These are phyloP conservation scores for Yamadazyma sp. DNA, from an alignment of 1,139 yeast genomes.

Conservation along the genomic window DNA sequence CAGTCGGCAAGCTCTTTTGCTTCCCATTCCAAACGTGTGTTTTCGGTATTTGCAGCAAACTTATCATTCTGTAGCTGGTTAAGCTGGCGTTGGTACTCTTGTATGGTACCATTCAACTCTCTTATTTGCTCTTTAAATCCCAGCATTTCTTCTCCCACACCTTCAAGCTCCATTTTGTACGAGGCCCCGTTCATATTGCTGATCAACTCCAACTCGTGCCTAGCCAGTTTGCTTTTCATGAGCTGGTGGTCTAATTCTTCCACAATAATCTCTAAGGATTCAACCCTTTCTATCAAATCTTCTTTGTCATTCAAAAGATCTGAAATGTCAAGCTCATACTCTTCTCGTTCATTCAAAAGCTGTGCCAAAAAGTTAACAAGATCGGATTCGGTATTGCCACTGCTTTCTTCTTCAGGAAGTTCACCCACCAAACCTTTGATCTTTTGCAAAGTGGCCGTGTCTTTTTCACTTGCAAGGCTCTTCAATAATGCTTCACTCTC, in stretches of 20 bases:
- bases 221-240: neutral
- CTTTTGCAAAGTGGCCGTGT: neutral
- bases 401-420: neutral
- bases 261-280: neutral
- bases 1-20: neutral
- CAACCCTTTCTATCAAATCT: neutral
- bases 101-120: neutral
- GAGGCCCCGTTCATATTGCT: conserved; percentile 1
- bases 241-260: conserved; percentile 3
- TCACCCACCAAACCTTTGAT: neutral
- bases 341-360: neutral
- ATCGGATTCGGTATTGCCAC: neutral
- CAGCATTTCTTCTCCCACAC: neutral
- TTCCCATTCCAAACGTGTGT: neutral
- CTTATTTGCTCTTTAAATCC: neutral
- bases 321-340: neutral
- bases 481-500: conserved; percentile 4
- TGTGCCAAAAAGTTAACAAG: neutral
- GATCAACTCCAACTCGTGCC: conserved; percentile 4
- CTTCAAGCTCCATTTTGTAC: conserved; percentile 3
- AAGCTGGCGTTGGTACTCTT: too few relatives aligned
- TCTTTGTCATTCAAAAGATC: conserved; percentile 4
- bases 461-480: neutral
- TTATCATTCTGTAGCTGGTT: too few relatives aligned
- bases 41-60: neutral